These are phyloP conservation scores for Stemphylium lycopersici DNA, from an alignment of 2,329 filamentous ascomycete species.

Conservation along the genomic window DNA sequence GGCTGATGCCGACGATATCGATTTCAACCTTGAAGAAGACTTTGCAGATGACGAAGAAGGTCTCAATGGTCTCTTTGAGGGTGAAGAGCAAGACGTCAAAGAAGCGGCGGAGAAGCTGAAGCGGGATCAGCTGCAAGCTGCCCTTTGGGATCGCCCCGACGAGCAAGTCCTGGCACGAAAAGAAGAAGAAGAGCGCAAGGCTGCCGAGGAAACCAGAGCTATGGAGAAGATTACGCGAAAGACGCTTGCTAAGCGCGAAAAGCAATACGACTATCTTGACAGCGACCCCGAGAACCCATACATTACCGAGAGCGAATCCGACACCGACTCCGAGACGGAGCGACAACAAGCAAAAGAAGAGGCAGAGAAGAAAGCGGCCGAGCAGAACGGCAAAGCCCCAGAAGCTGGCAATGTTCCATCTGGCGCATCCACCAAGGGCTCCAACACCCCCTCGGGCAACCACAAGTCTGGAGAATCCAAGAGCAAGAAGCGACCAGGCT, in stretches of 20 bases:
- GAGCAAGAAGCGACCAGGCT: conserved; percentile 81
- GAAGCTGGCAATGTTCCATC: conserved; percentile 55
- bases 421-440: conserved; percentile 71
- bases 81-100: conserved; percentile 62
- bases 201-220: conserved; percentile 71
- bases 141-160: conserved; percentile 73
- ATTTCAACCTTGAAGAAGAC: conserved; percentile 69
- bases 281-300: conserved; percentile 66
- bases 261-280: conserved; percentile 87
- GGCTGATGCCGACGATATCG: conserved; percentile 68
- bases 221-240: conserved; percentile 81
- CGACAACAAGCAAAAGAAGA: conserved; percentile 65
- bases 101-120: conserved; percentile 70
- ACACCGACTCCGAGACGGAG: conserved; percentile 67
- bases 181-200: conserved; percentile 69
- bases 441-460: conserved; percentile 68
- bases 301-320: conserved; percentile 38
- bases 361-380: conserved; percentile 54
- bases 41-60: conserved; percentile 86
- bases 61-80: conserved; percentile 50
- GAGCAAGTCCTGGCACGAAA: conserved; percentile 66
- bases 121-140: conserved; percentile 82
- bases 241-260: conserved; percentile 81
- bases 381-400: conserved; percentile 55
- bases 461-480: conserved; percentile 56